Evolutionary conservation across 2,329 filamentous ascomycete genomes (phyloP).

Genomic region (Alternaria tenuissima): DNA sequence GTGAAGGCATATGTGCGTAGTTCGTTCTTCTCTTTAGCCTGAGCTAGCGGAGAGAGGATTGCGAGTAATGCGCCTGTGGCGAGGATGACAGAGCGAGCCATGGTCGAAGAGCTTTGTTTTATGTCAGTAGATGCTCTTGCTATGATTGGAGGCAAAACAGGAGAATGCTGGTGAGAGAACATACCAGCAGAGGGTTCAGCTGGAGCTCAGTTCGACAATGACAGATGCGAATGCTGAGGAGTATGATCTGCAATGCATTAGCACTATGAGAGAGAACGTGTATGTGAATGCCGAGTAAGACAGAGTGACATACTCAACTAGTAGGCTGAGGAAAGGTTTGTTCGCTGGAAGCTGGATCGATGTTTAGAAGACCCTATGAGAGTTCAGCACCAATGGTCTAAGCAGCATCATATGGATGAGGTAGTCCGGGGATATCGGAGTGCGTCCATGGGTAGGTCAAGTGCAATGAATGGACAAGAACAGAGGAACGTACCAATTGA

Average conservation of each 20-base stretch:
- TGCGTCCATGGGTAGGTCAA: not conserved
- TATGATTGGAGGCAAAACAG: not conserved
- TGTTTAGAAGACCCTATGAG: not conserved
- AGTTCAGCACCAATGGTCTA: not conserved
- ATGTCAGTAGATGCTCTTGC: not conserved
- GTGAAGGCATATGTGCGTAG: conserved; percentile 27
- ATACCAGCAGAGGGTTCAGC: not conserved
- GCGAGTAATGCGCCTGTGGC: conserved; percentile 25
- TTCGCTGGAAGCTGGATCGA: not conserved
- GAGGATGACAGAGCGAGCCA: conserved; percentile 20
- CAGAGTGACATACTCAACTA: not conserved
- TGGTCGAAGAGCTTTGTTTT: conserved; percentile 4
- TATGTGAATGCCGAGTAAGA: not conserved
- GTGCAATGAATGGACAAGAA: not conserved
- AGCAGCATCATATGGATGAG: not conserved
- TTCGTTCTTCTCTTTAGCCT: conserved; percentile 25
- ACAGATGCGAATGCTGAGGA: not conserved
- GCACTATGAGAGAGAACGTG: not conserved
- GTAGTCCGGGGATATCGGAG: not conserved
- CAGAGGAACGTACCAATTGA: not conserved
- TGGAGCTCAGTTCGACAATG: not conserved
- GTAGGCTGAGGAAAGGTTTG: not conserved
- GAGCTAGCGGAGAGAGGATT: conserved; percentile 17
- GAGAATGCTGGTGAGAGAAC: not conserved
- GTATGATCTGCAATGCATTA: not conserved